Evolutionary conservation across 805 yeast genomes (phyloP), one percentile per base, ranked within the genome.

Genomic region (Metschnikowia bowlesiae): DNA sequence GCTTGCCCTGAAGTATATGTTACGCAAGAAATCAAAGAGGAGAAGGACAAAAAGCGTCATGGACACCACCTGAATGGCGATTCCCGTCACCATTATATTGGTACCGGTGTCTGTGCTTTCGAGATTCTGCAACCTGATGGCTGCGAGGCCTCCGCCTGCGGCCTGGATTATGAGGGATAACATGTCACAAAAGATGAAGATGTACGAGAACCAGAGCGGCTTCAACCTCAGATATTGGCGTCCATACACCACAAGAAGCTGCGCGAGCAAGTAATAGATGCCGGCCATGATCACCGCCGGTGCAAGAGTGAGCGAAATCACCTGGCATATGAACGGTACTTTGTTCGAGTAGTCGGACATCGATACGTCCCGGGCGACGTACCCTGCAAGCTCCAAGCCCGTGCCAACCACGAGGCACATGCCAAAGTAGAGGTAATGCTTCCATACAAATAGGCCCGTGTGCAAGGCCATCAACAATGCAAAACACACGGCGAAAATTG

Each of bases 251-350:
- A 84, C 81, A 43, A 83, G 71, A 45, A 85, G 58, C 65, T 87
- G 85, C 6, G 86, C 89, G 55, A 89, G 67, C 48, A 83, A 72
- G 56, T 78, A 85, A 67, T 89, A 90, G 2, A 89, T 73, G 1
- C 92, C 96, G 4, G 87, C 96, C 87, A 87, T 85, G 41, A 87
- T 71, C 64, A 89, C 85, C 18, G 88, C 89, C 0, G 96, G 96
- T 0, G 89, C 92, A 44, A 89, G 66, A 0, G 92, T 87, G 49
- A 89, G 68, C 59, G 84, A 74, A 49, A 83, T 78, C 54, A 85
- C 78, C 64, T 89, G 95, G 58, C 83, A 67, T 39, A 85, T 61
- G 60, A 75, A 89, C 30, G 74, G 69, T 46, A 74, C 64, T 34
- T 50, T 48, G 35, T 55, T 50, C 29, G 53, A 44, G 30, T 53